Percentiles rank a stretch among this genome's conserved stretches.
These are phyloP conservation scores for Xylaria longipes DNA, from an alignment of 495 filamentous ascomycete genomes.

Conservation along the genomic window DNA sequence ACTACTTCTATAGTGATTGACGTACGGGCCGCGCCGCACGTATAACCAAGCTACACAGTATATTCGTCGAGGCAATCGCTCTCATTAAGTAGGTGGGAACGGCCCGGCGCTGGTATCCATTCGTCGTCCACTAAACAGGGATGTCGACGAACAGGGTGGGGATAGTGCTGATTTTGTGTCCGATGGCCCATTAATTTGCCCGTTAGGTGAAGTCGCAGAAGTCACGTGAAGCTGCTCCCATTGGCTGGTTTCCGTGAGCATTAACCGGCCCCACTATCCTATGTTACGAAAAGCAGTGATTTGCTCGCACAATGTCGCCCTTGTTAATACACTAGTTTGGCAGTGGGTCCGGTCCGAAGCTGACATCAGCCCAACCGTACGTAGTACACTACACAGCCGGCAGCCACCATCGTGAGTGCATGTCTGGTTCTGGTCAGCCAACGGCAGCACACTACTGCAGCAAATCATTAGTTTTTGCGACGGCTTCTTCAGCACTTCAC, in stretches of 20 bases:
- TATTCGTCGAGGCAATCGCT: background rate
- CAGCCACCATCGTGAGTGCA: background rate
- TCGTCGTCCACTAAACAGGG: background rate
- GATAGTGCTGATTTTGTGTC: constrained; percentile 1
- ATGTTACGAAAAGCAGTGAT: constrained; percentile 5
- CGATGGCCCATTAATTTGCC: constrained; percentile 14
- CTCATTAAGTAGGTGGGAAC: background rate
- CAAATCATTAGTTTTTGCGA: background rate
- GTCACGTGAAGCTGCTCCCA: background rate
- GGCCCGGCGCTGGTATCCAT: background rate
- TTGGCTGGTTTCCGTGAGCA: background rate
- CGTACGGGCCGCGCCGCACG: constrained; percentile 20
- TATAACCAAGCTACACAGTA: background rate
- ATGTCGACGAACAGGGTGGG: background rate
- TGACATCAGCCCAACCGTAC: constrained; percentile 14
- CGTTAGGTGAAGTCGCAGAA: background rate
- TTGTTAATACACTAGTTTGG: background rate
- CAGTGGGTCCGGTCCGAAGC: constrained; percentile 3
- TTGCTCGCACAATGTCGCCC: constrained; percentile 7
- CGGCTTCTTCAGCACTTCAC: constrained; percentile 6
- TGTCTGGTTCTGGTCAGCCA: background rate
- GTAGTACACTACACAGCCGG: background rate
- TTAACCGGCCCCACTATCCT: constrained; percentile 23
- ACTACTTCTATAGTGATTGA: background rate
- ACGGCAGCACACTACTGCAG: constrained; percentile 17